Conservation (phyloP, 805 yeast genomes). For the Cyberlindnera americana region DNA sequence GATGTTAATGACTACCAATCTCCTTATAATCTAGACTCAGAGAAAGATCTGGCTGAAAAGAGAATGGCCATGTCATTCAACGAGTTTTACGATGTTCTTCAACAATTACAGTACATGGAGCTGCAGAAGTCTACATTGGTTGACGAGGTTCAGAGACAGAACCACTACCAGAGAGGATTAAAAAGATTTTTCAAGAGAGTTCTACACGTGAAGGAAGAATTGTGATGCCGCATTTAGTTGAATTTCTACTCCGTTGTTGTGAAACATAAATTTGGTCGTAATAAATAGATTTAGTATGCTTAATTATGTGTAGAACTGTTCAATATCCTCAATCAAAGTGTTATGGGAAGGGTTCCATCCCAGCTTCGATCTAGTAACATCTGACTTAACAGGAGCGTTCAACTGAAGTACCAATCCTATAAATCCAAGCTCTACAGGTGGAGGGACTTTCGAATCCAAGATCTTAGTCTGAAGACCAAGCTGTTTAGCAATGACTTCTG, state of each 20-base stretch:
- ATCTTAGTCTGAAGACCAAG: constrained; percentile 14
- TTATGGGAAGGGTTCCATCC: constrained; percentile 28
- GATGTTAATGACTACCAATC: background rate
- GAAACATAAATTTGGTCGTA: too few species aligned
- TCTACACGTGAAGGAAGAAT: background rate
- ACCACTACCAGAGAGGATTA: background rate
- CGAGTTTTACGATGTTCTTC: constrained; percentile 3
- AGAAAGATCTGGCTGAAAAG: constrained; percentile 1
- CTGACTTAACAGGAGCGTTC: constrained; percentile 16
- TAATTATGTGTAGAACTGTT: constrained; percentile 12
- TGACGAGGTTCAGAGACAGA: background rate
- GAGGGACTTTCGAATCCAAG: constrained; percentile 1
- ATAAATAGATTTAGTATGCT: too few species aligned
- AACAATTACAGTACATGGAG: constrained; percentile 6
- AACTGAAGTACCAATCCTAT: background rate
- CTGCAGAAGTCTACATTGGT: constrained; percentile 1
- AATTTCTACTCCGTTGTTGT: too few species aligned
- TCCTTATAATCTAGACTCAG: constrained; percentile 7
- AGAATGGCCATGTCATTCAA: constrained; percentile 3
- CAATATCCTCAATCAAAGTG: constrained; percentile 27
- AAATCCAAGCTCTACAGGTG: constrained; percentile 1
- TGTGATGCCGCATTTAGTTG: too few species aligned
- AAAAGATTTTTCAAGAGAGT: background rate
- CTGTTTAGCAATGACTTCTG: constrained; percentile 26
- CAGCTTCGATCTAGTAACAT: constrained; percentile 21